These are phyloP conservation scores for Ophiosphaerella herpotricha DNA, from an alignment of 2,329 filamentous ascomycete genomes.

Conservation along the genomic window DNA sequence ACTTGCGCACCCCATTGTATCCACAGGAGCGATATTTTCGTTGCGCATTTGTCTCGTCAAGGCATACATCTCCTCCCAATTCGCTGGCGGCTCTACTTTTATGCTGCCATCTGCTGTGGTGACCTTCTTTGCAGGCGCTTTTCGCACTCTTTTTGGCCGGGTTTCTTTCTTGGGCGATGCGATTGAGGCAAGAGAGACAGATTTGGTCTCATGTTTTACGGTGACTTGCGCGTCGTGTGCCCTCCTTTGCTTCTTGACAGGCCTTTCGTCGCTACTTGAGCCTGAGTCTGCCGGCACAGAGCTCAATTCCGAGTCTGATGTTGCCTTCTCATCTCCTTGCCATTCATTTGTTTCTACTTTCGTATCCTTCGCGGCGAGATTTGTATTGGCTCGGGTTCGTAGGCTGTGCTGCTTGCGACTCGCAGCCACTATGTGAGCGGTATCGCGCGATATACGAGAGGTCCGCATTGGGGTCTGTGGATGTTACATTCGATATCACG, in stretches of 20 bases:
- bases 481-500: too few species aligned
- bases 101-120: constrained; percentile 35
- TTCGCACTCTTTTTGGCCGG: constrained; percentile 44
- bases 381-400: constrained; percentile 35
- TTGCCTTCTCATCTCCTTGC: constrained; percentile 6
- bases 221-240: constrained; percentile 37
- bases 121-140: constrained; percentile 42
- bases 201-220: constrained; percentile 39
- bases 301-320: constrained; percentile 40
- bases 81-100: constrained; percentile 66
- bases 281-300: constrained; percentile 32
- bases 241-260: constrained; percentile 55
- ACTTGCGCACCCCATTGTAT: constrained; percentile 94
- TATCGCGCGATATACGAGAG: constrained; percentile 46
- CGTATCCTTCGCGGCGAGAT: constrained; percentile 19
- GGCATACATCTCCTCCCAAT: constrained; percentile 84
- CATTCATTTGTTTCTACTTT: constrained; percentile 16
- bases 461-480: constrained; percentile 35
- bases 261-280: constrained; percentile 26
- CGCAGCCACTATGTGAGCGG: constrained; percentile 37
- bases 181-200: constrained; percentile 19
- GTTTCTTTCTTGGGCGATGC: constrained; percentile 30
- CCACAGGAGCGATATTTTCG: constrained; percentile 77
- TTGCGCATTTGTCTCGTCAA: constrained; percentile 78
- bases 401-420: constrained; percentile 31